phyloP scores from a whole-genome alignment of 345 rosid genomes.

The Populus simonii region DNA sequence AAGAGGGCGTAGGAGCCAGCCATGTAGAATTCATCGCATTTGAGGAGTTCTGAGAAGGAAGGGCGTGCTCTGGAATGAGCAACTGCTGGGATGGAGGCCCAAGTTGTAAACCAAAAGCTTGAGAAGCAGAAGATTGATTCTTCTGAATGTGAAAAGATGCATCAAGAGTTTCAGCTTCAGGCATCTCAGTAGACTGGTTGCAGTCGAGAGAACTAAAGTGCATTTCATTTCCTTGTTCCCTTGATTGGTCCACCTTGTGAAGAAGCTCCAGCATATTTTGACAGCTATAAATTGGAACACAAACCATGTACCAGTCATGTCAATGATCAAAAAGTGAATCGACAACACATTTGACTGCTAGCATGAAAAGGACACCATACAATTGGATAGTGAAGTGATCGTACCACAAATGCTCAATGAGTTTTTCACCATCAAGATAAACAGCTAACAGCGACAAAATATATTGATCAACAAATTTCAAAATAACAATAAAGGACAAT shows the following conservation, averaged over 20 bases:
- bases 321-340: not conserved
- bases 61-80: conserved; percentile 30
- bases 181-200: conserved; percentile 41
- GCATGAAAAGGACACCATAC: not conserved
- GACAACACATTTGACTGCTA: not conserved
- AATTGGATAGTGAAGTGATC: not conserved
- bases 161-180: conserved; percentile 50
- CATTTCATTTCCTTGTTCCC: conserved; percentile 42
- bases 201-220: conserved; percentile 43
- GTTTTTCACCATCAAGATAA: not conserved
- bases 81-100: conserved; percentile 76
- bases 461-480: not conserved
- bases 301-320: not conserved
- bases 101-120: conserved; percentile 75
- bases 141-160: conserved; percentile 54
- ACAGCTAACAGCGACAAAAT: not conserved
- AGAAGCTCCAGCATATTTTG: conserved; percentile 91
- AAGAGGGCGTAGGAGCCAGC: conserved; percentile 44
- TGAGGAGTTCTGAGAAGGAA: conserved; percentile 40
- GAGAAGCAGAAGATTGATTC: conserved; percentile 55
- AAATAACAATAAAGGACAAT: not conserved
- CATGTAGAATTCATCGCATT: conserved; percentile 30
- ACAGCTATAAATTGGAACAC: conserved; percentile 35
- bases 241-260: conserved; percentile 74
- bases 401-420: not conserved